Conservation (phyloP, 495 filamentous ascomycete genomes). For the Neohortaea acidophila region DNA sequence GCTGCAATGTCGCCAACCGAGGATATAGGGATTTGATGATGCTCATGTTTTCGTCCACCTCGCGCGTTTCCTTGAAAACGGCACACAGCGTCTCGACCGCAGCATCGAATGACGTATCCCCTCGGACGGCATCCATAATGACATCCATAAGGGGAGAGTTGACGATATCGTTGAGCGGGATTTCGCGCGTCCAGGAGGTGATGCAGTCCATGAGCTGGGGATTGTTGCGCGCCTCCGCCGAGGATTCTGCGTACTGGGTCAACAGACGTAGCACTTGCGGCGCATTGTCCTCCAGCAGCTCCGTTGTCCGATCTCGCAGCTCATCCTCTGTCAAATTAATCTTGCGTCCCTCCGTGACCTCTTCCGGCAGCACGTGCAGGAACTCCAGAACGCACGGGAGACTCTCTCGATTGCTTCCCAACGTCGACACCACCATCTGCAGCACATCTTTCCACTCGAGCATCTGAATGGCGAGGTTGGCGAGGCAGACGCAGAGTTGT, state of each 20-base stretch:
- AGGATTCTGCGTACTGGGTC: conserved; percentile 78
- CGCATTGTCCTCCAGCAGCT: conserved; percentile 82
- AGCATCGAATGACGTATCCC: conserved; percentile 63
- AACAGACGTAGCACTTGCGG: conserved; percentile 69
- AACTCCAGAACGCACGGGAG: conserved; percentile 84
- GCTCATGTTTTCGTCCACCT: conserved; percentile 73
- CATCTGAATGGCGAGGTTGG: conserved; percentile 92
- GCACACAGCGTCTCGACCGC: conserved; percentile 89
- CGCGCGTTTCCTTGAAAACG: conserved; percentile 80
- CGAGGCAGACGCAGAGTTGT: conserved; percentile 87
- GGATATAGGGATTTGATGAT: conserved; percentile 78
- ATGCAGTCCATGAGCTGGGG: conserved; percentile 88
- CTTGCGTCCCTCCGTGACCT: conserved; percentile 97
- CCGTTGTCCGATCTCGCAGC: conserved; percentile 59
- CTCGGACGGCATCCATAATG: conserved; percentile 58
- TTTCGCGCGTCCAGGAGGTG: conserved; percentile 88
- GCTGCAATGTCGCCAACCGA: conserved; percentile 57
- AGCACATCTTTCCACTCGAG: conserved; percentile 89
- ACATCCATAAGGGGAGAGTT: conserved; percentile 71
- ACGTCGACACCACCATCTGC: conserved; percentile 54
- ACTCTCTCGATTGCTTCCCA: conserved; percentile 62
- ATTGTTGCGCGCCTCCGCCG: conserved; percentile 74
- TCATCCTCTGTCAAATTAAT: conserved; percentile 98
- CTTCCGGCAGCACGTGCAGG: conserved; percentile 87
- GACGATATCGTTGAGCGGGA: conserved; percentile 68